Conservation (phyloP, 2,329 filamentous ascomycete species). For the Sclerotinia minor region DNA sequence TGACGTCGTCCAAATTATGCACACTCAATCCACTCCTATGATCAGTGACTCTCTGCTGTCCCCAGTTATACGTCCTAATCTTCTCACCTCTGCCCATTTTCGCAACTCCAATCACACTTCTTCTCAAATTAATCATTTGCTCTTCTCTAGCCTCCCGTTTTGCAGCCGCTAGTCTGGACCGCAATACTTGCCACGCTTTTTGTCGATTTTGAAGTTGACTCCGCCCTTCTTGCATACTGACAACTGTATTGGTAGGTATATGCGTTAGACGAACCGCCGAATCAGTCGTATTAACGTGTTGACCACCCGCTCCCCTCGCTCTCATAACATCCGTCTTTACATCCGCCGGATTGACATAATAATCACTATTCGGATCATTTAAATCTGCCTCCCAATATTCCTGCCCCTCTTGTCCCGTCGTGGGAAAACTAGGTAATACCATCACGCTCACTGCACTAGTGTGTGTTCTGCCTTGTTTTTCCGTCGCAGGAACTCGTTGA, state of each 20-base stretch:
- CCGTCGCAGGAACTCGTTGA: slow-evolving; percentile 88
- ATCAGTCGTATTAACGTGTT: slow-evolving; percentile 98
- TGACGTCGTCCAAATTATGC: slow-evolving; percentile 64
- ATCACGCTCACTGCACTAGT: slow-evolving; percentile 91
- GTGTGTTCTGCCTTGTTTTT: slow-evolving; percentile 87
- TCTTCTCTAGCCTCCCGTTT: slow-evolving; percentile 82
- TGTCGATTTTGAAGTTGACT: slow-evolving; percentile 89
- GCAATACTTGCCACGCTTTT: slow-evolving; percentile 80
- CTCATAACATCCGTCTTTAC: slow-evolving; percentile 87
- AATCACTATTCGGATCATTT: slow-evolving; percentile 85
- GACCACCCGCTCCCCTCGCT: slow-evolving; percentile 86
- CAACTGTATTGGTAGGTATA: slow-evolving; percentile 78
- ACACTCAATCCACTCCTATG: slow-evolving; percentile 67
- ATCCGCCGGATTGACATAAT: slow-evolving; percentile 83
- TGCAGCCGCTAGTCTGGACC: slow-evolving; percentile 77
- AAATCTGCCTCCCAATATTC: slow-evolving; percentile 59
- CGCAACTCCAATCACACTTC: slow-evolving; percentile 75
- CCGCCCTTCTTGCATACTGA: slow-evolving; percentile 89
- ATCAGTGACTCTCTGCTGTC: slow-evolving; percentile 70
- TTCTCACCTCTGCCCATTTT: slow-evolving; percentile 91
- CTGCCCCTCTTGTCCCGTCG: slow-evolving; percentile 49
- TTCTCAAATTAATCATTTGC: slow-evolving; percentile 69
- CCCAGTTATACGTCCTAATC: slow-evolving; percentile 75
- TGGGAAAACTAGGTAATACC: slow-evolving; percentile 82
- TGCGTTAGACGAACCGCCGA: slow-evolving; percentile 93